Evolutionary conservation across 1,284 basidiomycete species (phyloP), one percentile per base, ranked within the genome.

Genomic region (Albatrellus sp.): DNA sequence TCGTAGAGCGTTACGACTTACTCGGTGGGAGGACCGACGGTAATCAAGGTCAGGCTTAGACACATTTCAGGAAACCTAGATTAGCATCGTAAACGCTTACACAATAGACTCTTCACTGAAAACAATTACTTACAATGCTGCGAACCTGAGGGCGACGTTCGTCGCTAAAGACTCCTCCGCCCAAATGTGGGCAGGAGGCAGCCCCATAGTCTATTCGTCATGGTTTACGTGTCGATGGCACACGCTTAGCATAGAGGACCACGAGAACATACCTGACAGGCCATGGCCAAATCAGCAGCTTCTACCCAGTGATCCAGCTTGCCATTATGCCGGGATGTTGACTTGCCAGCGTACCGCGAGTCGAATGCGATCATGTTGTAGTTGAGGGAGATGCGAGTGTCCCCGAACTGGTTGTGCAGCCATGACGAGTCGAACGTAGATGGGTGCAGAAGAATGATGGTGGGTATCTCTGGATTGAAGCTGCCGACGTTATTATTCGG

Each of bases 301-400:
- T 81, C 75, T 3, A 84, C 80, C 73, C 81, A 87, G 43, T 70
- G 71, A 58, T 86, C 82, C 55, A 80, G 76, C 38, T 66, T 63
- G 7, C 69, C 72, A 42, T 62, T 74, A 5, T 70, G 71, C 44
- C 73, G 66, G 47, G 64, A 70, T 2, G 60, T 57, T 3, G 80
- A 80, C 56, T 63, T 68, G 14, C 83, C 83, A 13, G 67, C 66
- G 12, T 70, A 67, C 7, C 83, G 73, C 54, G 75, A 72, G 59
- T 87, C 84, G 56, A 87, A 79, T 7, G 80, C 77, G 49, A 87
- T 74, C 19, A 86, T 55, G 55, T 87, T 87, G 58, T 70, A 84
- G 35, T 65, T 60, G 0, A 60, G 56, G 49, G 67, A 58, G 30
- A 87, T 60, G 37, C 83, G 69, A 1, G 72, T 71, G 59, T 87